These are phyloP conservation scores for Gynandropsis gynandra DNA, from an alignment of 345 rosid species.

Conservation along the genomic window DNA sequence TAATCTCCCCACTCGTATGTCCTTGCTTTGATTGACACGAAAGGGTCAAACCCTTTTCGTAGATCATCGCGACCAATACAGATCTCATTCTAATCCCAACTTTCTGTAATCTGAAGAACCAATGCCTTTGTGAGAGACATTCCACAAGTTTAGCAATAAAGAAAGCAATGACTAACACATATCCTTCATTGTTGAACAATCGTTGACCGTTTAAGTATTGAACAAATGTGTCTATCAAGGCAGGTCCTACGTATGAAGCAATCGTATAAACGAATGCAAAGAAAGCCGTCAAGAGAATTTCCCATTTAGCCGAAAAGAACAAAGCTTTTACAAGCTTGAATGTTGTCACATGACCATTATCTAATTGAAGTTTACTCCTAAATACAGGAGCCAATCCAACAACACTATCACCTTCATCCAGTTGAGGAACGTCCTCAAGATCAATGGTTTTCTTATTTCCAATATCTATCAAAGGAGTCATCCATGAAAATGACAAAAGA, in stretches of 20 bases:
- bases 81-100: constrained; percentile 46
- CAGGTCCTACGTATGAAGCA: constrained; percentile 57
- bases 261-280: constrained; percentile 32
- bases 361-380: constrained; percentile 37
- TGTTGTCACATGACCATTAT: constrained; percentile 33
- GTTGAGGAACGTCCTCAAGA: constrained; percentile 62
- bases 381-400: constrained; percentile 31
- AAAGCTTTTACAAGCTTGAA: constrained; percentile 45
- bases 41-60: constrained; percentile 55
- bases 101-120: constrained; percentile 50
- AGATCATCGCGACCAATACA: constrained; percentile 44
- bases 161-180: constrained; percentile 44
- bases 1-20: constrained; percentile 61
- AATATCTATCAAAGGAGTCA: constrained; percentile 45
- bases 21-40: constrained; percentile 48
- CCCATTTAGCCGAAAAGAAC: constrained; percentile 38
- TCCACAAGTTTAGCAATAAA: constrained; percentile 54
- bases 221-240: constrained; percentile 52
- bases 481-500: constrained; percentile 55
- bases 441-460: constrained; percentile 55
- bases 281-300: constrained; percentile 35
- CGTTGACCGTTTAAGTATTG: constrained; percentile 47
- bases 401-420: constrained; percentile 42
- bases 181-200: constrained; percentile 44
- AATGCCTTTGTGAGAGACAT: constrained; percentile 45